Evolutionary conservation across 345 rosid species (phyloP), one percentile per base, ranked within the genome.

Genomic region (Brassica rapa): DNA sequence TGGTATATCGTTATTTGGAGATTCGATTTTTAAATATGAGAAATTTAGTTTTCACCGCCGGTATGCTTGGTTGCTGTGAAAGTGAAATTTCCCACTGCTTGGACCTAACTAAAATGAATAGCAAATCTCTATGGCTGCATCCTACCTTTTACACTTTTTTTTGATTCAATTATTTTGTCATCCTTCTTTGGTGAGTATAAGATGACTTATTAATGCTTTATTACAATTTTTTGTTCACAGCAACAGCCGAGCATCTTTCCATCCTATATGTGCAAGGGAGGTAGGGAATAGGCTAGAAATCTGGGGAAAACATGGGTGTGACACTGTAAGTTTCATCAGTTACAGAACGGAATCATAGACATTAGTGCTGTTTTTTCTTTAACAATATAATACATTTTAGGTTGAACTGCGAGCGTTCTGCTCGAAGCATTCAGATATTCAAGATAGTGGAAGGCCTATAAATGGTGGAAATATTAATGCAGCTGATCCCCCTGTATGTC

Each of bases 241-340:
- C 96, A 77, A 67, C 93, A 74, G 99, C 87, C 85, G 97, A 81
- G 60, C 89, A 79, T 83, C 99, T 68, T 93, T 96, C 76, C 99
- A 96, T 88, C 99, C 99, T 70, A 81, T 85, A 51, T 96, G 99
- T 87, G 98, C 98, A 19, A 84, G 98, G 86, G 99, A 96, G 81
- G 94, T 93, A 55, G 86, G 90, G 11, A 88, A 87, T 61, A 90
- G 88, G 74, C 85, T 96, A 86, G 99, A 93, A 86, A 86, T 91
- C 72, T 93, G 99, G 98, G 99, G 98, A 60, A 96, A 86, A 68
- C 83, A 80, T 75, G 99, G 97, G 68, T 80, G 79, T 77, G 94
- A 88, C 71, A 85, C 83, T 78, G 99, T 91, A 86, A 89, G 96
- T 82, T 66, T 66, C 70, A 75, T 73, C 68, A 77, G 24, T 29